A percentile compares a stretch with the other conserved stretches of the same genome.
phyloP scores from a whole-genome alignment of 2,329 filamentous ascomycete species.

The Pseudopyricularia javanii region DNA sequence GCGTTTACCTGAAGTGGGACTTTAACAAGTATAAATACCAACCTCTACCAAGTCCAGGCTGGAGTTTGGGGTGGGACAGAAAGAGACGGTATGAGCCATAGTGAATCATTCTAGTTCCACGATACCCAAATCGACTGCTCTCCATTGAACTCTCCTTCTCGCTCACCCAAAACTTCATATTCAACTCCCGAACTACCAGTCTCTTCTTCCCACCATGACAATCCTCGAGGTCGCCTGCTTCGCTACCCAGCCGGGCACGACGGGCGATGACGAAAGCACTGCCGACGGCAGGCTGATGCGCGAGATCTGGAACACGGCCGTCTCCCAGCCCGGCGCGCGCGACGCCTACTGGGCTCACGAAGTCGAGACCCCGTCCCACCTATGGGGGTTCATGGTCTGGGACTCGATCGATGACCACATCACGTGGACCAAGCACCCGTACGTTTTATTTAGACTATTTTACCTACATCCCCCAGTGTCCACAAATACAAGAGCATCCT shows the following conservation, averaged over 20 bases:
- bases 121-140: too few relatives aligned
- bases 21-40: too few relatives aligned
- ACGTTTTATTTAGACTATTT: background rate
- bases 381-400: slow-evolving; percentile 15
- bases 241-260: slow-evolving; percentile 9
- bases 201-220: too few relatives aligned
- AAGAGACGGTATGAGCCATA: too few relatives aligned
- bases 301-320: background rate
- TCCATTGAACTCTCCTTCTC: too few relatives aligned
- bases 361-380: slow-evolving; percentile 8
- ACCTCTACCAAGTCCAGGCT: too few relatives aligned
- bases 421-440: background rate
- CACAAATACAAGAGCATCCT: too few relatives aligned
- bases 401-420: slow-evolving; percentile 12
- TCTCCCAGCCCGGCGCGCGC: slow-evolving; percentile 8
- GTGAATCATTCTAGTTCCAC: too few relatives aligned
- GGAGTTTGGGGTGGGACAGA: too few relatives aligned
- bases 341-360: slow-evolving; percentile 11
- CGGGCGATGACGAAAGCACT: slow-evolving; percentile 9
- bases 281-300: slow-evolving; percentile 5
- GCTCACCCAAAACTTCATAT: too few relatives aligned
- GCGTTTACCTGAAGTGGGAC: too few relatives aligned
- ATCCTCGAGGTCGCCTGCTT: slow-evolving; percentile 11
- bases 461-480: background rate
- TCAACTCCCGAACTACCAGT: too few relatives aligned